phyloP scores from a whole-genome alignment of 306 rosid species.

The Boehmeria nivea region DNA sequence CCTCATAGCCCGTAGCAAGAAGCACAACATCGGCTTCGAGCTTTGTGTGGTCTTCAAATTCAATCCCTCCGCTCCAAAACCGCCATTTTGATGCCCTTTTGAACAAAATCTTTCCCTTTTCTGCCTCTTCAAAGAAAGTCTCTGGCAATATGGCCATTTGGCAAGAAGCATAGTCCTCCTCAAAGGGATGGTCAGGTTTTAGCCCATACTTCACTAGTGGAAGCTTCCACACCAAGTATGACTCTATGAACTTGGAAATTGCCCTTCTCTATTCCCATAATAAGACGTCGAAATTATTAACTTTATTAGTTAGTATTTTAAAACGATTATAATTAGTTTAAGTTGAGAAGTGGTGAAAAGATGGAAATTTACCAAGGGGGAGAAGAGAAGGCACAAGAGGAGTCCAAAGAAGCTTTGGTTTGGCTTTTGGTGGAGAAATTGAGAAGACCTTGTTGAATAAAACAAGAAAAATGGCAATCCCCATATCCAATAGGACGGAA shows the following conservation, averaged over 20 bases:
- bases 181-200: conserved; percentile 55
- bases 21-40: conserved; percentile 51
- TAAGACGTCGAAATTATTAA: background rate
- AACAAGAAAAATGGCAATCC: conserved; percentile 63
- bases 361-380: conserved; percentile 46
- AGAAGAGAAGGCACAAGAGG: conserved; percentile 39
- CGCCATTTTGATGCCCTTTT: conserved; percentile 46
- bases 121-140: conserved; percentile 48
- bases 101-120: conserved; percentile 45
- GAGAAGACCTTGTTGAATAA: conserved; percentile 59
- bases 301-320: background rate
- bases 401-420: conserved; percentile 34
- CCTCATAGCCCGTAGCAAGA: conserved; percentile 58
- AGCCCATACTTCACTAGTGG: conserved; percentile 53
- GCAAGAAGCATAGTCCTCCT: conserved; percentile 64
- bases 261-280: conserved; percentile 32
- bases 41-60: conserved; percentile 46
- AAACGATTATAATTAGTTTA: no score
- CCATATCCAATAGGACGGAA: conserved; percentile 60
- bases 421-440: conserved; percentile 52
- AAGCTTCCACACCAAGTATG: conserved; percentile 51
- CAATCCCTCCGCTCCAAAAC: conserved; percentile 51
- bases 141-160: conserved; percentile 71
- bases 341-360: background rate
- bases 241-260: conserved; percentile 61